Evolutionary conservation across 192 early-diverging fungal genomes (phyloP).

Genomic region (Powellomyces hirtus): DNA sequence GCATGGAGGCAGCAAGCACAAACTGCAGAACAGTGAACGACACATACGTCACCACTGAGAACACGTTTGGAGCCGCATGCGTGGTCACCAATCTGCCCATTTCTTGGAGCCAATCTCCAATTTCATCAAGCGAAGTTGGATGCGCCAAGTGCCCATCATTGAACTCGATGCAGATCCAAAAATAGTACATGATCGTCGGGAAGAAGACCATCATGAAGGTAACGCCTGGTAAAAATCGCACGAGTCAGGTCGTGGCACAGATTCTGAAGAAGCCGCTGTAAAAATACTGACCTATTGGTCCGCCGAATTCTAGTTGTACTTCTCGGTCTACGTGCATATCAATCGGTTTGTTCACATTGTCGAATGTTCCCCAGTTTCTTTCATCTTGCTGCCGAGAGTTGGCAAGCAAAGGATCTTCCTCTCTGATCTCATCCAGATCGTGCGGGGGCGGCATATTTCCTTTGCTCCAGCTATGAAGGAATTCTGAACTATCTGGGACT

Average conservation of each 20-base stretch:
- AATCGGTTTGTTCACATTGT: not conserved
- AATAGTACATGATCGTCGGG: constrained; percentile 72
- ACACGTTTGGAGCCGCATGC: constrained; percentile 55
- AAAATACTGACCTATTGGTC: constrained; percentile 44
- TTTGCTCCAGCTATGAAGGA: too few species aligned
- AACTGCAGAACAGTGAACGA: constrained; percentile 59
- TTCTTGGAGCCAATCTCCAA: constrained; percentile 40
- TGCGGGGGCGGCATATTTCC: too few species aligned
- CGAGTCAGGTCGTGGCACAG: not conserved
- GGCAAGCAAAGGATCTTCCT: not conserved
- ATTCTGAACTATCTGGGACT: too few species aligned
- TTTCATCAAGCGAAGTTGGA: constrained; percentile 39
- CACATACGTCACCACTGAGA: constrained; percentile 58
- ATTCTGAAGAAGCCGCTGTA: not conserved
- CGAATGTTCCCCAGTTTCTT: not conserved
- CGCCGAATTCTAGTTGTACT: constrained; percentile 73
- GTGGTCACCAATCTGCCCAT: constrained; percentile 48
- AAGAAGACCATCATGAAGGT: constrained; percentile 72
- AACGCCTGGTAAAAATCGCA: constrained; percentile 27
- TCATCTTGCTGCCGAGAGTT: too few species aligned
- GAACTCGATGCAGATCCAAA: constrained; percentile 69
- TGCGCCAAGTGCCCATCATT: constrained; percentile 58
- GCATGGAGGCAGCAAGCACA: constrained; percentile 61
- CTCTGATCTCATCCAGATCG: not conserved
- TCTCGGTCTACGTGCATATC: constrained; percentile 60